Percentiles rank a stretch among this genome's conserved stretches.
Evolutionary conservation across 805 yeast genomes (phyloP).

Genomic region (Ogataea neopini): DNA sequence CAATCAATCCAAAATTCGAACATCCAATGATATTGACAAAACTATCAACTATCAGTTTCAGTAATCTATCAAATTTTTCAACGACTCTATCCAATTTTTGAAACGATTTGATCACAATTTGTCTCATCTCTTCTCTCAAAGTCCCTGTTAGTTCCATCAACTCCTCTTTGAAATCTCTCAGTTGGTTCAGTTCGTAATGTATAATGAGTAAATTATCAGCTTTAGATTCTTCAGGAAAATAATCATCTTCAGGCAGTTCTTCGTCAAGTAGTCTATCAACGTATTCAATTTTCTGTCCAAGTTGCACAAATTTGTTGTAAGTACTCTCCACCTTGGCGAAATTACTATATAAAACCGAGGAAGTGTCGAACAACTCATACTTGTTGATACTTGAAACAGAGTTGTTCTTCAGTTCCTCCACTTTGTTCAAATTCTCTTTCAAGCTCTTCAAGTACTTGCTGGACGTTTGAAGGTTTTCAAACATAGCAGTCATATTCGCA

Average conservation of each 20-base stretch:
- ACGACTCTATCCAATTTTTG: conserved; percentile 49
- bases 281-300: conserved; percentile 49
- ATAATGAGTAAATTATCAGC: conserved; percentile 60
- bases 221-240: conserved; percentile 41
- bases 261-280: conserved; percentile 55
- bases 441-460: conserved; percentile 52
- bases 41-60: conserved; percentile 64
- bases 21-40: conserved; percentile 67
- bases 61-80: conserved; percentile 60
- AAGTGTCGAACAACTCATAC: conserved; percentile 66
- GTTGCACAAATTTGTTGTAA: conserved; percentile 58
- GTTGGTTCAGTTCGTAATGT: conserved; percentile 68
- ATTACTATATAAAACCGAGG: conserved; percentile 69
- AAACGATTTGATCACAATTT: conserved; percentile 61
- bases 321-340: conserved; percentile 69
- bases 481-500: conserved; percentile 25
- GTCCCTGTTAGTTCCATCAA: conserved; percentile 52
- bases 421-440: conserved; percentile 37
- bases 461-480: conserved; percentile 27
- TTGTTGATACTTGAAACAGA: conserved; percentile 60
- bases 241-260: conserved; percentile 35
- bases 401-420: conserved; percentile 40
- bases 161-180: conserved; percentile 79
- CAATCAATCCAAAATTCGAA: conserved; percentile 66
- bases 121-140: conserved; percentile 60